A percentile compares a stretch with the other conserved stretches of the same genome.
phyloP scores from a whole-genome alignment of 371 early-diverging fungal species.

The Mucor indicus region DNA sequence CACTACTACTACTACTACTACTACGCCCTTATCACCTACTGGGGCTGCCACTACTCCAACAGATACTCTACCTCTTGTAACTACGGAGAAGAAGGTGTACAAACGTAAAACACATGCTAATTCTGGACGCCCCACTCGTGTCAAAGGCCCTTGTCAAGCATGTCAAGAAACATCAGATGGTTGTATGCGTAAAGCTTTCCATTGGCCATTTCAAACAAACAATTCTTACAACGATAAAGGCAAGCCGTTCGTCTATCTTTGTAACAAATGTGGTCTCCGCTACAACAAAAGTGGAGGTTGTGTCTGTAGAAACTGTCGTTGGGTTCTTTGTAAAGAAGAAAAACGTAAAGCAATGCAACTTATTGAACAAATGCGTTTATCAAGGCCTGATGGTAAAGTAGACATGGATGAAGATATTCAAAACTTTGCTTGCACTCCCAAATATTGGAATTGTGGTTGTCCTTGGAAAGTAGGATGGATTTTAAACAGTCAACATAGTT shows the following conservation, averaged over 20 bases:
- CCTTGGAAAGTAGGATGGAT: slow-evolving; percentile 54
- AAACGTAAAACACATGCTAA: slow-evolving; percentile 12
- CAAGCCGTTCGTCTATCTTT: slow-evolving; percentile 43
- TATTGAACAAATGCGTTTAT: slow-evolving; percentile 40
- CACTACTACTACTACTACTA: too few species aligned
- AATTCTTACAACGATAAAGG: slow-evolving; percentile 40
- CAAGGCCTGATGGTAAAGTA: slow-evolving; percentile 31
- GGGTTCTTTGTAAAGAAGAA: slow-evolving; percentile 54
- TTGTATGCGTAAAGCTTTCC: slow-evolving; percentile 52
- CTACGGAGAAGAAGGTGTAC: too few species aligned
- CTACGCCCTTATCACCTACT: too few species aligned
- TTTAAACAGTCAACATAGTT: slow-evolving; percentile 18
- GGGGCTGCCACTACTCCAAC: too few species aligned
- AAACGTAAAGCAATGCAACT: slow-evolving; percentile 44
- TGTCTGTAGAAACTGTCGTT: slow-evolving; percentile 47
- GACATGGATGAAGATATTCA: slow-evolving; percentile 41
- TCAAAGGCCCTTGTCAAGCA: slow-evolving; percentile 49
- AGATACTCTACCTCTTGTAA: too few species aligned
- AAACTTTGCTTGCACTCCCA: slow-evolving; percentile 44
- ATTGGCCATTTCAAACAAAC: slow-evolving; percentile 47
- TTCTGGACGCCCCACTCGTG: slow-evolving; percentile 36
- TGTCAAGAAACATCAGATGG: slow-evolving; percentile 46
- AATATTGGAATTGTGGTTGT: slow-evolving; percentile 45
- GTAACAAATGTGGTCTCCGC: slow-evolving; percentile 54
- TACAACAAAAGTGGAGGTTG: slow-evolving; percentile 49